Conservation (phyloP, 768 basidiomycete species). For the Tylopilus sp. region DNA sequence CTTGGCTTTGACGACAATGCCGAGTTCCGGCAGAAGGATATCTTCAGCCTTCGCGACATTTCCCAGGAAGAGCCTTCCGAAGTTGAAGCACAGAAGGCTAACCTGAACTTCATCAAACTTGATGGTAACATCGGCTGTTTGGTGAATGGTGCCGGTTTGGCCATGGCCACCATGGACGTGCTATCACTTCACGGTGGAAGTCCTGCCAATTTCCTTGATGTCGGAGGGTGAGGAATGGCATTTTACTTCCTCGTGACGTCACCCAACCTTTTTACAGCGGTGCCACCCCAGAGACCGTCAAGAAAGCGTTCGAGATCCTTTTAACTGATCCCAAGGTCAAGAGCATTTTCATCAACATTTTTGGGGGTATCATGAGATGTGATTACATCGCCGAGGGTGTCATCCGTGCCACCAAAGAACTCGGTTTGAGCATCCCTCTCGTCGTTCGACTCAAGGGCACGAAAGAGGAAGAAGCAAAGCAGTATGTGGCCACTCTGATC, state of each 20-base stretch:
- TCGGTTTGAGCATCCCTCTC: conserved; percentile 79
- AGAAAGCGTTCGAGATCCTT: conserved; percentile 98
- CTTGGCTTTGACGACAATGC: conserved; percentile 99
- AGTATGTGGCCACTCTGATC: conserved; percentile 49
- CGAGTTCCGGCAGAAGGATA: conserved; percentile 91
- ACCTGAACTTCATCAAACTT: conserved; percentile 98
- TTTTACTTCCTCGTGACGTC: neutral
- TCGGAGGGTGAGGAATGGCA: conserved; percentile 74
- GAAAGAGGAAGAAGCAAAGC: conserved; percentile 92
- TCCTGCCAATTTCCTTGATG: conserved; percentile 98
- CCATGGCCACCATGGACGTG: conserved; percentile 99
- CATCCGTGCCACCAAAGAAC: conserved; percentile 95
- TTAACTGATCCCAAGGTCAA: conserved; percentile 89
- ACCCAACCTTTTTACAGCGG: conserved; percentile 50
- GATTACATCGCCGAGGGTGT: conserved; percentile 98
- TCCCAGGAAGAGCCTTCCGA: conserved; percentile 97
- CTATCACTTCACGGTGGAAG: conserved; percentile 92
- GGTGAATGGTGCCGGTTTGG: conserved; percentile 97
- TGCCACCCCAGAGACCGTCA: conserved; percentile 98
- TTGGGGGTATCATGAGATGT: conserved; percentile 98
- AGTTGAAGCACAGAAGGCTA: conserved; percentile 94
- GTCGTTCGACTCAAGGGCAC: conserved; percentile 97
- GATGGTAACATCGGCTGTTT: conserved; percentile 96
- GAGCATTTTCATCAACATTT: conserved; percentile 98
- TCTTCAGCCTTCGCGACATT: conserved; percentile 86